Base-by-base conservation (phyloP, 202 grass and related monocot species). In the Panicum hallii region DNA sequence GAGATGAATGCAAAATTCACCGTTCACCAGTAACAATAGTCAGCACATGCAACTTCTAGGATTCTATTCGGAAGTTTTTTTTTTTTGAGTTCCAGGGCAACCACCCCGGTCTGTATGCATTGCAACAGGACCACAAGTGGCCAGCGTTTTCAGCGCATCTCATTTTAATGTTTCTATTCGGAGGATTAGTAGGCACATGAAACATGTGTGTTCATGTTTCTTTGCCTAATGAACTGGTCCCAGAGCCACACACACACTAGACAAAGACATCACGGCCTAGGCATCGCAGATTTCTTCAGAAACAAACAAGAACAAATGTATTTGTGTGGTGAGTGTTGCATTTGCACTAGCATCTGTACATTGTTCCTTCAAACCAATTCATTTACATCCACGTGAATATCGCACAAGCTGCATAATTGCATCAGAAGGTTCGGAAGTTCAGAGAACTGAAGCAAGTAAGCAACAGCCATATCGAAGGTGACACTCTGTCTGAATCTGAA, bases 291-390 rank as follows among this genome's bases (percentile, higher is more conserved):
- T 63, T 63, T 74, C 26, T 19, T 32, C 70, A 64, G 75, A 50
- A 85, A 71, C 54, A 16, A 79, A 52, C 43, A 44, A 72, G 58
- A 9, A 20, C 13, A 74, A 6, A 74, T 53, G 48, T 10, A 6
- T 54, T n/a, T 28, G n/a, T 66, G 70, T 75, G 71, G 53, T 58
- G 17, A 7, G 40, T 19, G 60, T 56, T 45, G 63, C 72, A 17
- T 6, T 44, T 44, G 42, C 42, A 44, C 42, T 7, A 53, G 16
- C 72, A 23, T 61, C 1, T 45, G 67, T 23, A 23, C 13, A 55
- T 30, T 48, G 7, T 45, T 41, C 45, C n/a, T 54, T 52, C 5
- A 14, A 48, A 22, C 19, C 11, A 78, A 3, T 19, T 28, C 20
- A 45, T 44, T 23, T 23, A 47, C 73, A 76, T 46, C n/a, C 38